Base-by-base conservation (phyloP, 106 monocot species). In the Hemerocallis citrina region DNA sequence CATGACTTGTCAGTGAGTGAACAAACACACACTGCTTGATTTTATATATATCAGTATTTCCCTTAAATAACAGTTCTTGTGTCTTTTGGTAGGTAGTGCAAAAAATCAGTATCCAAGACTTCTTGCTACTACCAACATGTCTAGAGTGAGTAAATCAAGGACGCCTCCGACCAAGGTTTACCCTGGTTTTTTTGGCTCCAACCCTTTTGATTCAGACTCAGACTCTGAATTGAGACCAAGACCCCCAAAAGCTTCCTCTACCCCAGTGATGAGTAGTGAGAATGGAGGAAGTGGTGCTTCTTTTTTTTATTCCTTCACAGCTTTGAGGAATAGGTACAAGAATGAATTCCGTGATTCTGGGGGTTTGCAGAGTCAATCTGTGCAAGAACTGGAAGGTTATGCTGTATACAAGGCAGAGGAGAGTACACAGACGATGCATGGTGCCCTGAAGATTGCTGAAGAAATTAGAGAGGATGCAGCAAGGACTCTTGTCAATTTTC, bases 321-420 rank as follows among this genome's bases (percentile, higher is more conserved):
- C n/a, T n/a, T n/a, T n/a, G n/a, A 79, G 52, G 52, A 71, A 62
- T 34, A 17, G 15, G 23, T 82, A 81, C 68, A 79, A 75, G 57
- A 81, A 74, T 54, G 76, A 80, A 38, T 85, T 74, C n/a, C 59
- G 59, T 32, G 78, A 81, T 6, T 64, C 68, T 6, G 78, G 77
- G 23, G 92, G 86, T 3, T 64, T 83, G 1, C 82, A 89, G 54
- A 83, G 83, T 62, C 85, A 89, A 52, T 82, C 73, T 49, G 75
- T 89, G 17, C 83, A 94, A 55, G 93, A 94, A 58, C 65, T 94
- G 30, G 82, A 94, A 43, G 69, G 70, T 32, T 82, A 89, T 72
- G 85, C 89, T 17, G 85, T 67, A 16, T 72, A 89, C 59, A 82
- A 89, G 66, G 74, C 89, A 28, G 85, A 94, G 61, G 79, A 94